Percentiles rank a stretch among this genome's conserved stretches.
phyloP scores from a whole-genome alignment of 495 filamentous ascomycete species.

The Podospora tetraspora region DNA sequence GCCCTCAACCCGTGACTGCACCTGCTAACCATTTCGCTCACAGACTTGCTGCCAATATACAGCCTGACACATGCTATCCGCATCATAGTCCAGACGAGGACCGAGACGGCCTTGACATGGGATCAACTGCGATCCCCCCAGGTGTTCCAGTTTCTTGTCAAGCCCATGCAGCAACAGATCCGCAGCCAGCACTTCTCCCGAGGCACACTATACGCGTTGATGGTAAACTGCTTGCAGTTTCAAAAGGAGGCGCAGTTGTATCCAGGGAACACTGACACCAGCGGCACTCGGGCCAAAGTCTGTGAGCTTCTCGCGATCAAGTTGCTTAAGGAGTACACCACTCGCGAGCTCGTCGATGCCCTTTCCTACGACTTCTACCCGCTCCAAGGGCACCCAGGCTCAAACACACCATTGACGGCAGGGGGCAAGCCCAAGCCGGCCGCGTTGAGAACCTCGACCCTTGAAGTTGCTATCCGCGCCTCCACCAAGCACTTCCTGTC shows the following conservation, averaged over 20 bases:
- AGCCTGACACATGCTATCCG: conserved; percentile 84
- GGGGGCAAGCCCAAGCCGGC: conserved; percentile 37
- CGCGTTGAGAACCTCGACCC: conserved; percentile 73
- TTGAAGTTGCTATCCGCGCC: conserved; percentile 87
- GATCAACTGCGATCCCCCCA: conserved; percentile 92
- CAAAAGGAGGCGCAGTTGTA: conserved; percentile 75
- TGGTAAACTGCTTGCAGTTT: conserved; percentile 93
- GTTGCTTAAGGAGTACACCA: conserved; percentile 79
- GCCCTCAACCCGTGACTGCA: neutral
- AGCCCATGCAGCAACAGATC: conserved; percentile 82
- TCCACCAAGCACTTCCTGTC: conserved; percentile 84
- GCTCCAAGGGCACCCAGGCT: conserved; percentile 60
- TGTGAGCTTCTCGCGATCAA: conserved; percentile 91
- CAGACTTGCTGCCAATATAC: conserved; percentile 70
- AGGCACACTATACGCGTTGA: conserved; percentile 79
- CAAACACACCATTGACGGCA: conserved; percentile 43
- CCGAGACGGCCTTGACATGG: conserved; percentile 91
- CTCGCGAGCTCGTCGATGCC: conserved; percentile 83
- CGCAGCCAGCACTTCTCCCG: conserved; percentile 72
- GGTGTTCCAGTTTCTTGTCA: conserved; percentile 90
- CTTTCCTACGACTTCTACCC: conserved; percentile 93
- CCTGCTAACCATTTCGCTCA: conserved; percentile 10
- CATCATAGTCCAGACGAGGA: conserved; percentile 69
- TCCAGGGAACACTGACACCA: conserved; percentile 76
- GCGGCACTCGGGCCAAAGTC: conserved; percentile 75